These are phyloP conservation scores for Posidonia oceanica DNA, from an alignment of 116 monocot genomes.

Conservation along the genomic window DNA sequence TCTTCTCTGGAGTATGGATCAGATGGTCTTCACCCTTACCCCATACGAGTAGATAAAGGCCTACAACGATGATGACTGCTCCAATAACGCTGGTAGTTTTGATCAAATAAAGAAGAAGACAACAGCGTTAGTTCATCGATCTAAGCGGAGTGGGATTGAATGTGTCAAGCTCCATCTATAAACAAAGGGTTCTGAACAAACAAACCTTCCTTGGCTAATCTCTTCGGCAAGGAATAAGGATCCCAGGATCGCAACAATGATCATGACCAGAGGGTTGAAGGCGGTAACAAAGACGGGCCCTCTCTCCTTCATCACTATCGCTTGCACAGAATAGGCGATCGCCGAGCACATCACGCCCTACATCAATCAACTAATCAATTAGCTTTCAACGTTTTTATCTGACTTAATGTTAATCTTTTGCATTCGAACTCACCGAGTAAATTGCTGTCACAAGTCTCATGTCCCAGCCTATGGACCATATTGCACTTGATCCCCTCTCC, in stretches of 20 bases:
- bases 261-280: constrained; percentile 86
- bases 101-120: not conserved
- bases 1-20: not conserved
- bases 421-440: constrained; percentile 47
- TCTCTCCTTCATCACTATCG: constrained; percentile 73
- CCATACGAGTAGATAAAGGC: constrained; percentile 75
- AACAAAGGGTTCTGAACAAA: too few relatives aligned
- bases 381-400: not conserved
- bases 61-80: constrained; percentile 59
- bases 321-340: constrained; percentile 81
- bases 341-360: constrained; percentile 91
- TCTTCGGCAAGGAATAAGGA: constrained; percentile 63
- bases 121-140: not conserved
- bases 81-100: constrained; percentile 45
- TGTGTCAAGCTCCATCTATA: not conserved
- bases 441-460: constrained; percentile 46
- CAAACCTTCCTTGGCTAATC: constrained; percentile 65
- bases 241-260: constrained; percentile 62
- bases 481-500: constrained; percentile 25
- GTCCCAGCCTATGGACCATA: constrained; percentile 73
- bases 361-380: not conserved
- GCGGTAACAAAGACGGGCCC: constrained; percentile 95
- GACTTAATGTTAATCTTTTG: not conserved
- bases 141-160: not conserved
- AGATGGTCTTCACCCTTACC: constrained; percentile 56